phyloP scores from a whole-genome alignment of 2,329 filamentous ascomycete species.

The Sporothrix dimorphospora region DNA sequence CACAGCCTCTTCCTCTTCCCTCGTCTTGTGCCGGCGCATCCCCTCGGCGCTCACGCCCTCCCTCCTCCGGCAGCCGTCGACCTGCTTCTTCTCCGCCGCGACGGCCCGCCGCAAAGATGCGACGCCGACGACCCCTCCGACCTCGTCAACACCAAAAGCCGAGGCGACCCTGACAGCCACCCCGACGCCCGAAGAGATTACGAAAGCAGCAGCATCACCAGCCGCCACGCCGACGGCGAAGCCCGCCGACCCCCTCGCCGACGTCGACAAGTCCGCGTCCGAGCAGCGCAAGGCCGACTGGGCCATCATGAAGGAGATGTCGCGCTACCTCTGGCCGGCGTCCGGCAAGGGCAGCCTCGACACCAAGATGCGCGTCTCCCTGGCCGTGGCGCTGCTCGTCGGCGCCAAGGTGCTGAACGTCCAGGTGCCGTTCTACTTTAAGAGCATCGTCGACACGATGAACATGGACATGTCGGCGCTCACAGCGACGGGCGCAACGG shows the following conservation, averaged over 20 bases:
- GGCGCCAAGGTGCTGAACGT: slow-evolving; percentile 96
- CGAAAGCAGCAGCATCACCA: neutral
- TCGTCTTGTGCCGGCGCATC: neutral
- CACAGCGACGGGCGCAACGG: slow-evolving; percentile 72
- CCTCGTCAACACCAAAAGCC: neutral
- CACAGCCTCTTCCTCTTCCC: neutral
- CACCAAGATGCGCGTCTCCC: slow-evolving; percentile 80
- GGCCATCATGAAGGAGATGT: slow-evolving; percentile 99
- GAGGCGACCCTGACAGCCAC: neutral
- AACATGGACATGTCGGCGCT: slow-evolving; percentile 84
- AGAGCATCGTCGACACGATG: slow-evolving; percentile 96
- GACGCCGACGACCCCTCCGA: neutral
- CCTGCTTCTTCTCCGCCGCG: slow-evolving; percentile 22
- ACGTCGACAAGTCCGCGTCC: slow-evolving; percentile 69
- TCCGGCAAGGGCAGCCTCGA: slow-evolving; percentile 84
- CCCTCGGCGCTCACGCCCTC: neutral
- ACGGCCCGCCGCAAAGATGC: slow-evolving; percentile 11
- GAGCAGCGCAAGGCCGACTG: slow-evolving; percentile 96
- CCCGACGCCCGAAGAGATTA: neutral
- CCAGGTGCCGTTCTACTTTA: slow-evolving; percentile 98
- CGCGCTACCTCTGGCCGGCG: slow-evolving; percentile 85
- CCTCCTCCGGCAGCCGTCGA: slow-evolving; percentile 21
- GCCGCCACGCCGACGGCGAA: neutral
- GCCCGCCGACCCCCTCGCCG: slow-evolving; percentile 59
- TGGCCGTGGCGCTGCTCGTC: slow-evolving; percentile 81